Evolutionary conservation across 2,329 filamentous ascomycete genomes (phyloP).

Genomic region (Colletotrichum orbiculare): DNA sequence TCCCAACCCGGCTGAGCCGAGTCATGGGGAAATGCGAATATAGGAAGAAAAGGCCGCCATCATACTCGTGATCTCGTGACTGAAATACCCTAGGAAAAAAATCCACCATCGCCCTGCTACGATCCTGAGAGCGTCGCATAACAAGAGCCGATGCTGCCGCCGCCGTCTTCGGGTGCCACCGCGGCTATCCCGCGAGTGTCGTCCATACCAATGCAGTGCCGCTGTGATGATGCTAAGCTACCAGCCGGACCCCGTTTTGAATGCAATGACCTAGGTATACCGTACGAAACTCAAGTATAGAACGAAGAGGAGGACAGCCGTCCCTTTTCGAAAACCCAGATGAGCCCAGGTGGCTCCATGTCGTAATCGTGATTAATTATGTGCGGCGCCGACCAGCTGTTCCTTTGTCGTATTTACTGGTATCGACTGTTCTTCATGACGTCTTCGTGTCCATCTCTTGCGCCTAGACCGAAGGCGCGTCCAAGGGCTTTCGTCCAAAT

Average conservation of each 20-base stretch:
- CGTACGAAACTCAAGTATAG: conserved; percentile 16
- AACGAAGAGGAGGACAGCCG: conserved; percentile 19
- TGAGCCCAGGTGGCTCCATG: neutral
- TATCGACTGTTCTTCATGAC: neutral
- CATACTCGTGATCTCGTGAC: conserved; percentile 23
- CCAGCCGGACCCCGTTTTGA: conserved; percentile 6
- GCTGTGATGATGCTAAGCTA: conserved; percentile 23
- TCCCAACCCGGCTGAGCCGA: neutral
- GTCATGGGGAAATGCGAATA: neutral
- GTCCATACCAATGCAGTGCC: conserved; percentile 22
- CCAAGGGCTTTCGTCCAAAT: conserved; percentile 51
- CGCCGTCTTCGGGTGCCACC: neutral
- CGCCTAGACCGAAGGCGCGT: neutral
- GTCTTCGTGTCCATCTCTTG: neutral
- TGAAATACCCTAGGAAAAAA: conserved; percentile 7
- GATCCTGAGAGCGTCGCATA: neutral
- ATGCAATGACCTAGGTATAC: conserved; percentile 30
- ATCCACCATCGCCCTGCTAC: conserved; percentile 29
- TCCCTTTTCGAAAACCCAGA: conserved; percentile 12
- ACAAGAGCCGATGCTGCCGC: conserved; percentile 16
- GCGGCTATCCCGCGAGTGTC: neutral
- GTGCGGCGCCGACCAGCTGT: neutral
- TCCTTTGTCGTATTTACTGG: neutral
- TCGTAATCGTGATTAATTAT: neutral
- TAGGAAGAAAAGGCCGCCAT: conserved; percentile 2